Base-by-base conservation (phyloP, 2,329 filamentous ascomycete species). In the Arthrobotrys entomopaga region DNA sequence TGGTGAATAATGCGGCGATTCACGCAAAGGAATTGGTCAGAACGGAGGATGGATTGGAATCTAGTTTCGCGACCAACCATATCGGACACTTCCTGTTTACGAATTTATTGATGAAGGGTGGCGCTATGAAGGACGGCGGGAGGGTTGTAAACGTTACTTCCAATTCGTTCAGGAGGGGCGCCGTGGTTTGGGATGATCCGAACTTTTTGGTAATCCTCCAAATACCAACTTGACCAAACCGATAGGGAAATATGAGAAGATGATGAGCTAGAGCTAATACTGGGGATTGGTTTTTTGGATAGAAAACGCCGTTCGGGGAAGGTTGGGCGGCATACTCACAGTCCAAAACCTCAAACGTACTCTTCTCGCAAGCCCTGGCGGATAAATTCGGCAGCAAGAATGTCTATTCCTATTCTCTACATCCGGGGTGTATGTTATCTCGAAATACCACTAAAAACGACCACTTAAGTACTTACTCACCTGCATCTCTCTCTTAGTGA, bases 291-390 rank as follows among this genome's bases (percentile, higher is more conserved):
- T 1, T 2, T 6, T 34, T 3, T 1, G 1, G 29, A 10, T 53
- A 76, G 75, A 71, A 70, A 76, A 76, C 79, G 0, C 81, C 82
- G 54, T 81, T 81, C 2, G 83, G 82, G 61, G 77, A 79, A 0
- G 76, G 76, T 0, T 84, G 83, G 80, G 77, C 80, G 0, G 84
- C 84, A 1, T 87, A 87, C 72, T 82, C 81, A 1, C 84, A 85
- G 76, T 84, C 83, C 77, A 87, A 87, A 79, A 84, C 84, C 29
- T 84, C 84, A 1, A 85, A 86, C 63, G 82, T 86, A 10, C 77
- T 85, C 52, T 84, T 85, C 69, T 82, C 80, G 0, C 67, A 82
- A 24, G 81, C 79, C 11, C 79, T 85, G 11, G 82, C 83, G 11
- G 75, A 81, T 38, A 79, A 80, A 42, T 74, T 83, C 24, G 70